phyloP scores from a whole-genome alignment of 192 early-diverging fungal species.

The Funneliformis mosseae region DNA sequence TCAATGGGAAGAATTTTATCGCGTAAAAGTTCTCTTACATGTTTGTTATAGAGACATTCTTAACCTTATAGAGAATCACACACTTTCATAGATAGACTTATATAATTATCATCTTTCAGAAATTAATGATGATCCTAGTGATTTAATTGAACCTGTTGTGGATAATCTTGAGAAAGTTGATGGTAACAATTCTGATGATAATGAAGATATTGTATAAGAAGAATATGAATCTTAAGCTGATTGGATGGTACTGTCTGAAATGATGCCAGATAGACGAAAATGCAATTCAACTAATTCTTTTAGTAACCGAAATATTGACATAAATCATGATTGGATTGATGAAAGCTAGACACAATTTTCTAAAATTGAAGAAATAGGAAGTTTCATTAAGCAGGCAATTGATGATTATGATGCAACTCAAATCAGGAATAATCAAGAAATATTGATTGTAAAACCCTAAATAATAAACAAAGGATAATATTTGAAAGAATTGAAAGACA shows the following conservation, averaged over 20 bases:
- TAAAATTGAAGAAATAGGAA: background rate
- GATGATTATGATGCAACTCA: background rate
- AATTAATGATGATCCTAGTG: background rate
- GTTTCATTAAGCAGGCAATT: background rate
- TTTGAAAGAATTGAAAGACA: too few relatives aligned
- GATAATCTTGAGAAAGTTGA: background rate
- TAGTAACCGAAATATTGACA: background rate
- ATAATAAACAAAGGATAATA: background rate
- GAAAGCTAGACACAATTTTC: too few relatives aligned
- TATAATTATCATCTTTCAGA: constrained; percentile 4
- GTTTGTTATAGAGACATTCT: too few relatives aligned
- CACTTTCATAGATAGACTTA: background rate
- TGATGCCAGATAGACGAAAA: background rate
- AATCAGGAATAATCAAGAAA: background rate
- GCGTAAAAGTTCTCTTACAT: constrained; percentile 14
- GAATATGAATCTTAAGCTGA: background rate
- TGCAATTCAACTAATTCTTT: background rate
- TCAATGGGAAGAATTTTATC: constrained; percentile 3
- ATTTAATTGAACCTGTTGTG: background rate
- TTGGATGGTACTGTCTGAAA: background rate
- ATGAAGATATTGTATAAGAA: background rate
- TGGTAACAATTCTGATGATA: background rate
- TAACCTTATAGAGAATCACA: background rate
- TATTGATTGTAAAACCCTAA: background rate
- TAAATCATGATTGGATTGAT: too few relatives aligned